Conservation (phyloP, 2,329 filamentous ascomycete genomes). For the Exophiala alcalophila region DNA sequence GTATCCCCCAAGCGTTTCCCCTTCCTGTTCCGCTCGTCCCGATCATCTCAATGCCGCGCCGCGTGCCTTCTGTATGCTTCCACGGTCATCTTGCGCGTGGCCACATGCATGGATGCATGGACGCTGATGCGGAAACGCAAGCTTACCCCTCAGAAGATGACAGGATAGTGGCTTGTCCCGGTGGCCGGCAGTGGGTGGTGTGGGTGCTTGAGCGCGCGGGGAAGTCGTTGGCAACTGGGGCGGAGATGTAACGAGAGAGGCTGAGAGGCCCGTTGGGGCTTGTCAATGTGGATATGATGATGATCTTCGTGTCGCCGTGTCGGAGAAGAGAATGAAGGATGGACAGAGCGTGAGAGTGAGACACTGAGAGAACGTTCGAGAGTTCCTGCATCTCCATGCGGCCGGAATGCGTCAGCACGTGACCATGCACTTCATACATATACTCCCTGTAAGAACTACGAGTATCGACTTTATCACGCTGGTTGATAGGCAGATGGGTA, state of each 20-base stretch:
- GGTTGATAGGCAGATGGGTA: no score
- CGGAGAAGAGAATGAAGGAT: no score
- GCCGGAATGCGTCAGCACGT: no score
- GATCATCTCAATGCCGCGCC: conserved; percentile 1
- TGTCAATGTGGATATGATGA: no score
- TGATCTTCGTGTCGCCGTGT: no score
- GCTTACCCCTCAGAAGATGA: conserved; percentile 22
- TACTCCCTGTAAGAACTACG: background rate
- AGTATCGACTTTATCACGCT: background rate
- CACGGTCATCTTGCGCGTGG: conserved; percentile 10
- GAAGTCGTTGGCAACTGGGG: no score
- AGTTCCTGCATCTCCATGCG: no score
- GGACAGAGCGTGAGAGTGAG: no score
- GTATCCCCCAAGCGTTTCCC: no score
- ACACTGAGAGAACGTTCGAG: no score
- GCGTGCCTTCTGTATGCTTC: conserved; percentile 20
- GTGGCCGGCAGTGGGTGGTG: conserved; percentile 1
- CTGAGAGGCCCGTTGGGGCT: no score
- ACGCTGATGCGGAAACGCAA: background rate
- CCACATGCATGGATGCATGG: background rate
- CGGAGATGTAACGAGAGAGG: no score
- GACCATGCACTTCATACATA: background rate
- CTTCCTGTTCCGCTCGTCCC: background rate
- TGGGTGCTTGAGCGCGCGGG: conserved; percentile 13
- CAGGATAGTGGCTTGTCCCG: conserved; percentile 11